Base-by-base conservation (phyloP, 176 grass and related monocot genomes). In the Ananas comosus region DNA sequence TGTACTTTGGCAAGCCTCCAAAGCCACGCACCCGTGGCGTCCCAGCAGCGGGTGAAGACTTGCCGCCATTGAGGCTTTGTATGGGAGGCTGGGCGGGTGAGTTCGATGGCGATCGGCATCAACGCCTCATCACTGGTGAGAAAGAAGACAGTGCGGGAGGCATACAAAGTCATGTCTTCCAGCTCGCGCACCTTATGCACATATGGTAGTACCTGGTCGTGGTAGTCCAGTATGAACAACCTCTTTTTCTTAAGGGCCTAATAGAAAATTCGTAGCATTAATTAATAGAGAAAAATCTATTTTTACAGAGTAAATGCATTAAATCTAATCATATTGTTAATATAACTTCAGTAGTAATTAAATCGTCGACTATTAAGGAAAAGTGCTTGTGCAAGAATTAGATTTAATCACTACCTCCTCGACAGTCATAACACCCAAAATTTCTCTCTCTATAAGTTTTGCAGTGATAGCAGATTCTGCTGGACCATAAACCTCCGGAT, bases 1-100 rank as follows among this genome's bases (percentile, higher is more conserved):
- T 91, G 83, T n/a, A 76, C 78, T 74, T 96, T 96, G 54, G 92
- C 88, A 1, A 96, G 83, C 80, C 81, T 91, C 92, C 92, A 96
- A 9, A 88, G 86, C 88, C 92, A 96, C 6, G 81, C 53, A 8
- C 77, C 71, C 0, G 88, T 96, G 66, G 88, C 78, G 71, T 96
- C 78, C 12, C 83, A 29, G 12, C 78, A 67, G 65, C 77, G 83
- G 27, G 57, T 64, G 78, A 91, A 96, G 49, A 69, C 92, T 12
- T 51, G 75, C 54, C 63, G 77, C 81, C 82, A 83, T 71, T 83
- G 86, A 18, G 92, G 78, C 81, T 68, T 64, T 10, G 85, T 84
- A 17, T 80, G 74, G 50, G 85, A 91, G 22, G 78, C 67, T 10
- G 92, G 88, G 13, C 88, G 82, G 48, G 85, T 79, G 18, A 91